Conservation (phyloP, 1,139 yeast genomes). For the Maudiozyma humilis region DNA sequence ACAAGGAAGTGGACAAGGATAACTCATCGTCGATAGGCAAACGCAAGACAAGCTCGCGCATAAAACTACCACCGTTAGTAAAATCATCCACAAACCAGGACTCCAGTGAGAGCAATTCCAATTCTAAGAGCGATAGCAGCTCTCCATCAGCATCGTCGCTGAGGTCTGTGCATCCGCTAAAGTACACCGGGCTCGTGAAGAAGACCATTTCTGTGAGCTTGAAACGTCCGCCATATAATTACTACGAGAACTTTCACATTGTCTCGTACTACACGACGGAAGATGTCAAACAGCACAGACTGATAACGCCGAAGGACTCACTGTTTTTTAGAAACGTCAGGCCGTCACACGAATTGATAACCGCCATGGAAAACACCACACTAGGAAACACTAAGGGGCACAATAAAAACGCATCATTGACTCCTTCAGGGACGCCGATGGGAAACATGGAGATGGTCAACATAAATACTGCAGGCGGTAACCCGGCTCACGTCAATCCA, state of each 20-base stretch:
- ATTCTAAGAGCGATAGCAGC: background rate
- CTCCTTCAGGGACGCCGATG: conserved; percentile 6
- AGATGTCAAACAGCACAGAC: conserved; percentile 54
- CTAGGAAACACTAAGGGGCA: conserved; percentile 35
- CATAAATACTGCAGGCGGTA: conserved; percentile 9
- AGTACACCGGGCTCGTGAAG: conserved; percentile 70
- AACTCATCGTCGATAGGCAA: conserved; percentile 7
- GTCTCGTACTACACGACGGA: conserved; percentile 70
- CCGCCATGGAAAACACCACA: conserved; percentile 52
- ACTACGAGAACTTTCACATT: conserved; percentile 55
- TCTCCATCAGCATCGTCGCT: conserved; percentile 6
- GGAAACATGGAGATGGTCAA: conserved; percentile 8
- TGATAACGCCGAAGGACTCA: conserved; percentile 53
- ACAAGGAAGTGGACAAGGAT: conserved; percentile 57
- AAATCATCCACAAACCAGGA: conserved; percentile 5
- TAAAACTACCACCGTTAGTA: conserved; percentile 13
- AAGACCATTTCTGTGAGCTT: conserved; percentile 64
- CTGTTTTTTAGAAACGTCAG: conserved; percentile 42
- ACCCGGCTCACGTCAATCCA: conserved; percentile 4
- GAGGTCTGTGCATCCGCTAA: conserved; percentile 41
- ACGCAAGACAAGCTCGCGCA: conserved; percentile 7
- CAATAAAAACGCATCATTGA: conserved; percentile 2
- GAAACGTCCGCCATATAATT: conserved; percentile 21
- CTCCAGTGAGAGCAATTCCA: conserved; percentile 11
- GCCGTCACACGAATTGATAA: conserved; percentile 52